Evolutionary conservation across 495 filamentous ascomycete species (phyloP).

Genomic region (Terfezia claveryi): DNA sequence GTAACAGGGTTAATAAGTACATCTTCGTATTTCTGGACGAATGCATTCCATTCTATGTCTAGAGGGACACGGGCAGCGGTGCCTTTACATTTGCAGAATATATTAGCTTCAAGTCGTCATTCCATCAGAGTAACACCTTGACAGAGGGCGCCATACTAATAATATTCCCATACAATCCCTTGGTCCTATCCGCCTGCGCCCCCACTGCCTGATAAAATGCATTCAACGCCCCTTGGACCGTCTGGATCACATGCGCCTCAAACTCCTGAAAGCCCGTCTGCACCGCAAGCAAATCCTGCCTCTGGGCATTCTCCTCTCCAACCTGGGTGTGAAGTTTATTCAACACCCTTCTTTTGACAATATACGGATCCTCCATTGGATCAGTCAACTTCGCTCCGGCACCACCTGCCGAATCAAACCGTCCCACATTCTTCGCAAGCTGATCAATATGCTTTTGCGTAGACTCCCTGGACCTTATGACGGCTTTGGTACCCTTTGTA

Average conservation of each 20-base stretch:
- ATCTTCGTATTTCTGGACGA: conserved; percentile 42
- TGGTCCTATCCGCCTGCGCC: conserved; percentile 60
- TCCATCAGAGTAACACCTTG: background rate
- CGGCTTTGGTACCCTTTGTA: conserved; percentile 66
- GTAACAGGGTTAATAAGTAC: conserved; percentile 60
- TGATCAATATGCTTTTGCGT: conserved; percentile 96
- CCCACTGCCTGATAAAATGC: conserved; percentile 57
- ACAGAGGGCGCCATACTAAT: conserved; percentile 21
- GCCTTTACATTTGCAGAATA: conserved; percentile 6
- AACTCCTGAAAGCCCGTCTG: conserved; percentile 78
- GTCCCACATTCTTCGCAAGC: conserved; percentile 58
- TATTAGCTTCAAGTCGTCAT: background rate
- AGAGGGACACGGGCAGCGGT: conserved; percentile 56
- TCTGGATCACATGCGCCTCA: conserved; percentile 63
- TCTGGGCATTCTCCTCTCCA: conserved; percentile 82
- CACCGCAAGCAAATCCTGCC: conserved; percentile 66
- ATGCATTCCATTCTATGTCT: conserved; percentile 87
- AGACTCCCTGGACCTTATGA: conserved; percentile 62
- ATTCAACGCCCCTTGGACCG: conserved; percentile 59
- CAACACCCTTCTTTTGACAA: conserved; percentile 58
- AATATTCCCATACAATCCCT: conserved; percentile 63
- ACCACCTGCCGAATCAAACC: conserved; percentile 34
- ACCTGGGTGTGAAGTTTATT: conserved; percentile 79
- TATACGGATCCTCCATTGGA: conserved; percentile 61
- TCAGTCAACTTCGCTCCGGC: conserved; percentile 13